These are phyloP conservation scores for Erigeron canadensis DNA, from an alignment of 129 eudicot genomes.

Conservation along the genomic window DNA sequence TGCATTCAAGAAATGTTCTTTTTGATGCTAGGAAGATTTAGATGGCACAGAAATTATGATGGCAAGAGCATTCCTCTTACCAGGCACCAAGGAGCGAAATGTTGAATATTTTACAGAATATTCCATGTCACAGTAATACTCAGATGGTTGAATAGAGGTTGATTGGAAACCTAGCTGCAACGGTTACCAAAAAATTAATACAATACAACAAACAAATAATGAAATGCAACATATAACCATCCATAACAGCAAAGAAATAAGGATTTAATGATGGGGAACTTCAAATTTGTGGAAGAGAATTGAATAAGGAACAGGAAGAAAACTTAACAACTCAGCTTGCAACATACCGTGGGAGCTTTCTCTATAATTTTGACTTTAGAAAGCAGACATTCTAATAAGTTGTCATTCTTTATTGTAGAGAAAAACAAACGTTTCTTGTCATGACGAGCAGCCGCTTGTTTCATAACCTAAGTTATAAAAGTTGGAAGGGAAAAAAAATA, in stretches of 20 bases:
- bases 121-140: conserved; percentile 90
- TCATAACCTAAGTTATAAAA: conserved; percentile 61
- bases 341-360: conserved; percentile 55
- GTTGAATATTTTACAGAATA: conserved; percentile 92
- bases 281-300: conserved; percentile 10
- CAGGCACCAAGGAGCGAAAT: conserved; percentile 58
- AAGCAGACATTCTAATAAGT: conserved; percentile 71
- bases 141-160: conserved; percentile 44
- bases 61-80: conserved; percentile 40
- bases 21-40: conserved; percentile 23
- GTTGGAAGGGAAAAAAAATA: conserved; percentile 19
- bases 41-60: conserved; percentile 4
- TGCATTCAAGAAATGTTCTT: conserved; percentile 17
- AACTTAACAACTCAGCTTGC: conserved; percentile 10
- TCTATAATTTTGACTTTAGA: conserved; percentile 66
- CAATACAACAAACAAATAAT: conserved; percentile 7
- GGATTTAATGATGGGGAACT: neutral
- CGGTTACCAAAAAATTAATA: conserved; percentile 9
- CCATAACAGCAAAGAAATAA: conserved; percentile 14
- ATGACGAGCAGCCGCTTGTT: conserved; percentile 57
- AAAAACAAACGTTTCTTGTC: conserved; percentile 79
- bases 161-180: conserved; percentile 56
- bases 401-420: conserved; percentile 81
- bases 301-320: neutral
- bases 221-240: conserved; percentile 21